Evolutionary conservation across 371 early-diverging fungal species (phyloP).

Genomic region (Phascolomyces articulosus): DNA sequence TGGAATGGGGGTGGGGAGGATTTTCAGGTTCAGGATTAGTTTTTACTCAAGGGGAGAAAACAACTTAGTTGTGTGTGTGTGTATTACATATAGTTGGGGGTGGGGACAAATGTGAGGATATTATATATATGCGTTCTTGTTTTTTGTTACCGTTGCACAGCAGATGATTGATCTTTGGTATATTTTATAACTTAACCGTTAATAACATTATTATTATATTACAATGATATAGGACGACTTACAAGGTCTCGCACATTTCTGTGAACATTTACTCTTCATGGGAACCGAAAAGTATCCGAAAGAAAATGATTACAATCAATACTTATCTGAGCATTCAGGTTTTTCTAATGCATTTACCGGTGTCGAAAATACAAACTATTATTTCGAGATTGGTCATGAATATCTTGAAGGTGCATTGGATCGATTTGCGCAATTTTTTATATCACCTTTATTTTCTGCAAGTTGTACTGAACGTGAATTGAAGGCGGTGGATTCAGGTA

Average conservation of each 20-base stretch:
- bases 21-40: neutral
- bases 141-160: neutral
- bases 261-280: slow-evolving; percentile 98
- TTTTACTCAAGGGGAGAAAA: too few species aligned
- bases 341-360: slow-evolving; percentile 96
- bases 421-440: slow-evolving; percentile 94
- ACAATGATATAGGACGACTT: slow-evolving; percentile 51
- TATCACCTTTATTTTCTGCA: slow-evolving; percentile 84
- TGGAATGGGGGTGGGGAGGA: neutral
- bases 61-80: too few species aligned
- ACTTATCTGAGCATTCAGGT: slow-evolving; percentile 89
- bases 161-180: slow-evolving; percentile 2
- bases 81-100: too few species aligned
- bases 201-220: too few species aligned
- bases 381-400: slow-evolving; percentile 89
- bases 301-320: slow-evolving; percentile 93
- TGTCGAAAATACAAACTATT: slow-evolving; percentile 91
- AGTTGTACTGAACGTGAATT: slow-evolving; percentile 92
- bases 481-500: slow-evolving; percentile 90
- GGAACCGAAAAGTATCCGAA: slow-evolving; percentile 86
- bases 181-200: too few species aligned
- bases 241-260: slow-evolving; percentile 98
- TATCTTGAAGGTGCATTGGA: slow-evolving; percentile 92
- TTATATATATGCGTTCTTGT: too few species aligned
- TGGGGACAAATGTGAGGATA: too few species aligned